Percentiles rank a stretch among this genome's conserved stretches.
phyloP scores from a whole-genome alignment of 345 rosid genomes.

The Gossypium rotundifolium region DNA sequence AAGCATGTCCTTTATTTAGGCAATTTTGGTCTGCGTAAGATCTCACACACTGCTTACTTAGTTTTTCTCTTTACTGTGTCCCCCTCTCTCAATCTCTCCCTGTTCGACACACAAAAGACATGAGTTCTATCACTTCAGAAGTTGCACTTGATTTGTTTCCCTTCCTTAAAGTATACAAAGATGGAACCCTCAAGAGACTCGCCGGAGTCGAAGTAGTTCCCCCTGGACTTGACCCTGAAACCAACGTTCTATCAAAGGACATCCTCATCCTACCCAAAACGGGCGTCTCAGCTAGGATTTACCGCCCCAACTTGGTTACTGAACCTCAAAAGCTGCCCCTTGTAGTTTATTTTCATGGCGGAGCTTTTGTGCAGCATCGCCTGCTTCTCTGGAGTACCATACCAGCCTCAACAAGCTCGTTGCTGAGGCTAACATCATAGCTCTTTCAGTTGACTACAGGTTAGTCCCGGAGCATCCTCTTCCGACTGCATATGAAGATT shows the following conservation, averaged over 20 bases:
- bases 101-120: neutral
- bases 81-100: neutral
- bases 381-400: constrained; percentile 59
- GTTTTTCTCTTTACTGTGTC: neutral
- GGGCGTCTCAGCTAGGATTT: constrained; percentile 56
- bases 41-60: neutral
- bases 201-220: constrained; percentile 44
- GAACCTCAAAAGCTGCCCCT: constrained; percentile 45
- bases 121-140: constrained; percentile 39
- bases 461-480: constrained; percentile 71
- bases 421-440: constrained; percentile 44
- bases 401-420: constrained; percentile 51
- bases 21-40: neutral
- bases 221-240: constrained; percentile 54
- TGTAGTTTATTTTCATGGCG: constrained; percentile 73
- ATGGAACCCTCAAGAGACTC: constrained; percentile 54
- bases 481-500: constrained; percentile 63
- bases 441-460: constrained; percentile 64
- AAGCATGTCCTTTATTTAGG: neutral
- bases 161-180: constrained; percentile 46
- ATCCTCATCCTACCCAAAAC: constrained; percentile 42
- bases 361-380: constrained; percentile 60
- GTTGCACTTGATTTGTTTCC: constrained; percentile 50
- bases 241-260: constrained; percentile 59
- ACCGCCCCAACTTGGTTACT: constrained; percentile 35